Evolutionary conservation across 108 stramenopile genomes (phyloP), one percentile per base, ranked within the genome.

Genomic region (Cyclotella sp.): DNA sequence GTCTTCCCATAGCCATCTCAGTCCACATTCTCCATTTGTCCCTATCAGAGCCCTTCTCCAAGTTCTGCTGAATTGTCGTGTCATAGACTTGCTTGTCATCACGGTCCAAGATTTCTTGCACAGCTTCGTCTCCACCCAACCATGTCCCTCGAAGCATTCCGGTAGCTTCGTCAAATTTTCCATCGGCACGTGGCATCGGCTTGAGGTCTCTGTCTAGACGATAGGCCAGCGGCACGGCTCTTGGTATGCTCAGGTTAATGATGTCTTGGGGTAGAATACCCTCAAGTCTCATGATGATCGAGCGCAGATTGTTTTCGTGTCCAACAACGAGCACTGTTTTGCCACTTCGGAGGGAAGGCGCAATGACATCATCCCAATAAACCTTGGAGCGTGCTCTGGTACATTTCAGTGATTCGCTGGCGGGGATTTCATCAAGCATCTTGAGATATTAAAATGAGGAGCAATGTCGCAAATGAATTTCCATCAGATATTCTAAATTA

Each of bases 231-330:
- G 97, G 97, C 1, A 97, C 92, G 52, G 94, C 94, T 30, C 97
- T 93, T 30, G 98, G 98, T 47, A 98, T 70, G 70, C 86, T 87
- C 19, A 98, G 79, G 54, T 92, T 88, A 28, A 94, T 92, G 69
- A 99, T 97, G n/a, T 94, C 97, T 54, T 97, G 87, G 19, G 81
- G 83, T 9, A 88, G 52, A 63, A 99, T 97, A 42, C 75, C 93
- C 72, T 99, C 98, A 27, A 99, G 84, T 55, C 89, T 82, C 95
- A 98, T 97, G 44, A 98, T 90, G 2, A 99, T 72, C 0, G 96
- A 97, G 6, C 98, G 90, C 13, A 98, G 80, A 73, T 96, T 95
- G 79, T 98, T 98, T 73, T 98, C 98, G 74, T 99, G 98, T 21
- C 97, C 97, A n/a, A 94, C 96, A 64, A 99, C 84, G 0, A 99